Evolutionary conservation across 2,329 filamentous ascomycete species (phyloP).

Genomic region (Dactylellina leptospora): DNA sequence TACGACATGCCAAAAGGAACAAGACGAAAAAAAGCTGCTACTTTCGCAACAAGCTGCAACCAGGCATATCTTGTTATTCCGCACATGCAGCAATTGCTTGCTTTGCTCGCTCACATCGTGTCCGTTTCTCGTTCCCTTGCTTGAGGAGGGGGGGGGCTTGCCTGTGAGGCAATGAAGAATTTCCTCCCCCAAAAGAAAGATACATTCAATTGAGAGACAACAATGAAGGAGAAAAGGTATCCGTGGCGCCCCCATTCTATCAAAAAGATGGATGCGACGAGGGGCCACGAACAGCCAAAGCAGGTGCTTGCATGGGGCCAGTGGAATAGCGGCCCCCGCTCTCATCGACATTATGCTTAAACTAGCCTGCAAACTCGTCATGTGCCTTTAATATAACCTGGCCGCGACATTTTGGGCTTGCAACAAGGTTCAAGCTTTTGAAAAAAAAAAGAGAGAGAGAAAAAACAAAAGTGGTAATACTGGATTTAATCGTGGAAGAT

Average conservation of each 20-base stretch:
- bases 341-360: constrained; percentile 51
- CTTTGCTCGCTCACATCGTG: constrained; percentile 17
- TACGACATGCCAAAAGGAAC: constrained; percentile 45
- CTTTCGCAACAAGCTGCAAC: background rate
- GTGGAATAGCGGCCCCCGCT: constrained; percentile 44
- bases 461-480: constrained; percentile 10
- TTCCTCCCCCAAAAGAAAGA: background rate
- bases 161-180: constrained; percentile 24
- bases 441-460: background rate
- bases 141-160: constrained; percentile 27
- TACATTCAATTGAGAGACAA: background rate
- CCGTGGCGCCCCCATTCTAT: constrained; percentile 32
- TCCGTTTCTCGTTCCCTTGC: constrained; percentile 35
- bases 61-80: constrained; percentile 40
- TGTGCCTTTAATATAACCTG: constrained; percentile 53
- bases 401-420: constrained; percentile 39
- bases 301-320: constrained; percentile 49
- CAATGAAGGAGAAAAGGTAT: constrained; percentile 2
- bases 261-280: constrained; percentile 30
- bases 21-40: background rate
- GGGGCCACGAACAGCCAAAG: constrained; percentile 43
- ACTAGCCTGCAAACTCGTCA: constrained; percentile 48
- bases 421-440: constrained; percentile 43
- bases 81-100: constrained; percentile 30
- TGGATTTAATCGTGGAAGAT: background rate